Base-by-base conservation (phyloP, 257 asterid species). In the Gardenia jasminoides region DNA sequence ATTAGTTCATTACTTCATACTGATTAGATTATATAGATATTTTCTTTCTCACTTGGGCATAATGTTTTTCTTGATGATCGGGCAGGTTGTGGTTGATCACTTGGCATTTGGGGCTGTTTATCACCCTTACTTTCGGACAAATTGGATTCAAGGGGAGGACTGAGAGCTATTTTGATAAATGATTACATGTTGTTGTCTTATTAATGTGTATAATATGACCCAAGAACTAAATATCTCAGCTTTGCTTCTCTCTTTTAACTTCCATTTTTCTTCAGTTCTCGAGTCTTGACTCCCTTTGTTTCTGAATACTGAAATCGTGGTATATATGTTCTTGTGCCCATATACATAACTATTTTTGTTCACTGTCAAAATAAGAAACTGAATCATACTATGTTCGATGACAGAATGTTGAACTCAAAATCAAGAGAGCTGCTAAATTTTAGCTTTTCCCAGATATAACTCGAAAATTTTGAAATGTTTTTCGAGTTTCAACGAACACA, bases 141-240 rank as follows among this genome's bases (percentile, higher is more conserved):
- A 95, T 93, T 91, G 98, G 99, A 46, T 95, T 95, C 96, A 95
- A 93, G 89, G 99, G 99, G 73, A 91, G 98, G 97, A 86, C 96
- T 56, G 98, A 94, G 79, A 86, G 86, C 9, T 92, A 94, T 86
- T 94, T 92, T 72, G 86, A 74, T 5, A 84, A 65, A 74, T 80
- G 50, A 30, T 33, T 83, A 13, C 3, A 61, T 43, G 54, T 64
- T n/a, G n/a, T n/a, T n/a, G n/a, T n/a, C n/a, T n/a, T 12, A 31
- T 70, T 77, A 31, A 67, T 81, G 73, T 76, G 78, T 70, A 76
- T 48, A 76, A 67, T 74, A 67, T 52, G n/a, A 30, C 28, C 61
- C 28, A 52, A 3, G 61, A 24, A 70, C n/a, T 20, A 28, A 46
- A 70, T 61, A 31, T 72, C 78, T 78, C 6, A 39, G 19, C 68